A percentile compares a stretch with the other conserved stretches of the same genome.
phyloP scores from a whole-genome alignment of 352 stramenopile species.

The Thalassiosira exigua region DNA sequence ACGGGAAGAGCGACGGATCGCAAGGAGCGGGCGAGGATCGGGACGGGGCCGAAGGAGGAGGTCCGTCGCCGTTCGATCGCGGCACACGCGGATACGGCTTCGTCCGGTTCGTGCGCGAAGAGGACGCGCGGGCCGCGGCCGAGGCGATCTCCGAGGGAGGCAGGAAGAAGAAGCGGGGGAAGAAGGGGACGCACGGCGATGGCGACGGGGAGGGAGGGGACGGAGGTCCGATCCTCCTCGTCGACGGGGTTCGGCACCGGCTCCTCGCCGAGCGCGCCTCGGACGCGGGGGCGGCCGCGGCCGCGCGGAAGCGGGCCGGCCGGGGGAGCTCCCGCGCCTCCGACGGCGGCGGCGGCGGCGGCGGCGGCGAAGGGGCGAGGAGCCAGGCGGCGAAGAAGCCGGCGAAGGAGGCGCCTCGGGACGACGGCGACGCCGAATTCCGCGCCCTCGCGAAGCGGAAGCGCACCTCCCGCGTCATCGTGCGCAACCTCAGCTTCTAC shows the following conservation, averaged over 20 bases:
- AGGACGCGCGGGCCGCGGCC: constrained; percentile 67
- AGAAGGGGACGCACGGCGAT: constrained; percentile 3
- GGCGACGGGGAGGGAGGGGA: neutral
- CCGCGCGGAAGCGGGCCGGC: constrained; percentile 5
- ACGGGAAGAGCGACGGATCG: constrained; percentile 14
- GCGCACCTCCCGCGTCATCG: constrained; percentile 72
- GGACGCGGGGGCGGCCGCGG: constrained; percentile 16
- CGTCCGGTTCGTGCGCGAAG: constrained; percentile 72
- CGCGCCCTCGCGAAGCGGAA: constrained; percentile 49
- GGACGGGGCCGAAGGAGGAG: too few species aligned
- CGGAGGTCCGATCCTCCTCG: constrained; percentile 43
- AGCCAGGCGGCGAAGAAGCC: constrained; percentile 1
- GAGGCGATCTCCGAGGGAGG: constrained; percentile 47
- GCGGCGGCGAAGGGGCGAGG: constrained; percentile 10
- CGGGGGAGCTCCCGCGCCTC: neutral
- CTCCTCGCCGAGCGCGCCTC: constrained; percentile 68
- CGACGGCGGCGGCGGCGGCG: too few species aligned
- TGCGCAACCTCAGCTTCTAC: constrained; percentile 83
- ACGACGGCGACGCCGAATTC: constrained; percentile 24
- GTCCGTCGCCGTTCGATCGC: too few species aligned
- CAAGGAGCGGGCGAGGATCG: constrained; percentile 30
- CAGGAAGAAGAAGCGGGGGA: constrained; percentile 23
- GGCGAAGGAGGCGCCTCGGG: neutral
- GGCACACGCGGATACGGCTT: constrained; percentile 74
- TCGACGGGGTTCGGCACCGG: constrained; percentile 58